These are phyloP conservation scores for Geotrichum candidum DNA, from an alignment of 1,139 yeast genomes.

Conservation along the genomic window DNA sequence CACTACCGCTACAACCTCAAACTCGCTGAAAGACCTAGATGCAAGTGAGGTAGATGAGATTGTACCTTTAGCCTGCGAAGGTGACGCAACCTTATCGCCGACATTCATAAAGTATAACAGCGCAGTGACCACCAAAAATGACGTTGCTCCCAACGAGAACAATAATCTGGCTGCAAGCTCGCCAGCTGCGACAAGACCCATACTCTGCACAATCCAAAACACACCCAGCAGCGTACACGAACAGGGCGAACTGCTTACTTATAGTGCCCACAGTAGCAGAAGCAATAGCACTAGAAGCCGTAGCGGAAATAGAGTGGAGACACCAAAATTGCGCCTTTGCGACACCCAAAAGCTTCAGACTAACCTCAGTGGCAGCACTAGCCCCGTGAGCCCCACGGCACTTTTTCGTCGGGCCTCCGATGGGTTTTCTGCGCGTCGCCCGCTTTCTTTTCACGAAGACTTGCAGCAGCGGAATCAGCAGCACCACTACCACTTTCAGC, in stretches of 20 bases:
- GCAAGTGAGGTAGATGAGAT: not conserved
- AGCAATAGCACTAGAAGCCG: too few relatives aligned
- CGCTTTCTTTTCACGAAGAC: not conserved
- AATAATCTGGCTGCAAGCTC: not conserved
- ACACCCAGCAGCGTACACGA: not conserved
- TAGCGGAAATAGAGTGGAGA: not conserved
- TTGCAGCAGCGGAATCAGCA: not conserved
- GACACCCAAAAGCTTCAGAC: constrained; percentile 8
- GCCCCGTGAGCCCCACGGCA: not conserved
- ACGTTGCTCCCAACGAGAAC: not conserved
- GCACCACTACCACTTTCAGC: not conserved
- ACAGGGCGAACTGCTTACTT: not conserved
- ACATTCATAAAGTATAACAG: constrained; percentile 6
- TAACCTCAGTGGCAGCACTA: not conserved
- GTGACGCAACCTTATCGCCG: not conserved
- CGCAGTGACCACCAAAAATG: not conserved
- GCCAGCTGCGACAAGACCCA: not conserved
- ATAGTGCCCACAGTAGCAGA: not conserved
- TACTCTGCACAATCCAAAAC: not conserved
- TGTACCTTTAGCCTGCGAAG: constrained; percentile 2
- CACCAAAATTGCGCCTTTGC: not conserved
- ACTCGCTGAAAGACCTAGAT: not conserved
- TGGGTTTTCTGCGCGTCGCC: constrained; percentile 5
- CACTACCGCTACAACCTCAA: not conserved
- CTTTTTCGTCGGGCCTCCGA: constrained; percentile 6